phyloP scores from a whole-genome alignment of 164 flowering plant species.

The Buxus sempervirens region DNA sequence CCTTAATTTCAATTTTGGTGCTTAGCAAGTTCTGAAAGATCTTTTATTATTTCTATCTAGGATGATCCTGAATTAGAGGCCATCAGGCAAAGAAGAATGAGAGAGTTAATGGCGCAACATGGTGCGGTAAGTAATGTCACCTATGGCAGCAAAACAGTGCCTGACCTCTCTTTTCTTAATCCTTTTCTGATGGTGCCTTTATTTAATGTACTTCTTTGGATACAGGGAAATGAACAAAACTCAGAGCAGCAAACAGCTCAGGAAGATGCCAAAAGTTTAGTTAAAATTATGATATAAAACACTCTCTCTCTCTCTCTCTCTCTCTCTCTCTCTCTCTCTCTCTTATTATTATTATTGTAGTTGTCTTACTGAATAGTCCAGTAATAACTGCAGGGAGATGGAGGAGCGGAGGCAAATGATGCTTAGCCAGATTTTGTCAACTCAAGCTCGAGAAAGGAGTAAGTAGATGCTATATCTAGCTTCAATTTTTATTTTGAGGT shows the following conservation, averaged over 20 bases:
- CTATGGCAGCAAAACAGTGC: background rate
- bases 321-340: no score
- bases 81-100: no score
- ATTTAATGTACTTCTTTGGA: constrained; percentile 4
- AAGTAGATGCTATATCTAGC: constrained; percentile 25
- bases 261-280: constrained; percentile 89
- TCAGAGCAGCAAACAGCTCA: constrained; percentile 82
- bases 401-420: no score
- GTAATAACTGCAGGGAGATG: constrained; percentile 63
- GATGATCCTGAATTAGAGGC: no score
- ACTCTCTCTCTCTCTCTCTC: no score
- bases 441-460: constrained; percentile 95
- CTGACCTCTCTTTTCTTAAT: background rate
- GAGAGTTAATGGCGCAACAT: constrained; percentile 90
- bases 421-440: no score
- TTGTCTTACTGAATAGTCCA: constrained; percentile 14
- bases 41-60: constrained; percentile 24
- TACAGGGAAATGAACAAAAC: constrained; percentile 66
- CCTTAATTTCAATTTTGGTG: no score
- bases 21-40: background rate
- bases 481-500: no score
- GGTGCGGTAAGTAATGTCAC: constrained; percentile 45
- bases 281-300: background rate
- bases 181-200: background rate
- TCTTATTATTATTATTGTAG: no score